A percentile compares a stretch with the other conserved stretches of the same genome.
phyloP scores from a whole-genome alignment of 441 rosid species.

The Hura crepitans region DNA sequence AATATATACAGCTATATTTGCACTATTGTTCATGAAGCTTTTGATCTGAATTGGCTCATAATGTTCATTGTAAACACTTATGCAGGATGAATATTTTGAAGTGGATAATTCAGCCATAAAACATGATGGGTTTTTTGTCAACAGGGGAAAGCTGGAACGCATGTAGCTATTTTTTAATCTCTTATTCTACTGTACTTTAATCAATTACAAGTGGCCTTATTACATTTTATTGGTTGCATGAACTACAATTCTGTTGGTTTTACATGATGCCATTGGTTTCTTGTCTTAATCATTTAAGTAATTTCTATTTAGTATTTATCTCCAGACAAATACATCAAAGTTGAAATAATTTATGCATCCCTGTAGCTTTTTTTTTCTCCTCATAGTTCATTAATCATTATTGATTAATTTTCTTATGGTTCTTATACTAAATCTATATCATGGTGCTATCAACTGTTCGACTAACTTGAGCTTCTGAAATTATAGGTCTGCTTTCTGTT shows the following conservation, averaged over 20 bases:
- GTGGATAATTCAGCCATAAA: slow-evolving; percentile 91
- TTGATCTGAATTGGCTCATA: background rate
- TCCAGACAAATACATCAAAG: background rate
- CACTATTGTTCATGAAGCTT: slow-evolving; percentile 1
- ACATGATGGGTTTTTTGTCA: slow-evolving; percentile 93
- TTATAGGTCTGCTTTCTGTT: background rate
- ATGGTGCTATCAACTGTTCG: background rate
- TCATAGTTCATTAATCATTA: background rate
- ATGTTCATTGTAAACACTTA: slow-evolving; percentile 13
- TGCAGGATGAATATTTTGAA: slow-evolving; percentile 98
- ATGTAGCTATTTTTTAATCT: slow-evolving; percentile 46
- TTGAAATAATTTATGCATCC: background rate
- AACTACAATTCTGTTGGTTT: background rate
- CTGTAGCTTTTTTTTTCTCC: background rate
- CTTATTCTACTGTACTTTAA: background rate
- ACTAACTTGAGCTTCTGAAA: slow-evolving; percentile 4
- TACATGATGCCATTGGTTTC: background rate
- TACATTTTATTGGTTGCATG: background rate
- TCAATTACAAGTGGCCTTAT: background rate
- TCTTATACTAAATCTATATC: background rate
- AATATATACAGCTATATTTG: slow-evolving; percentile 11
- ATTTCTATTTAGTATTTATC: background rate
- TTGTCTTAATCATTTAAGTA: background rate
- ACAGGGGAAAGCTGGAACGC: slow-evolving; percentile 88
- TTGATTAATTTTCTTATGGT: background rate